A percentile compares a stretch with the other conserved stretches of the same genome.
phyloP scores from a whole-genome alignment of 2,329 filamentous ascomycete genomes.

The Alternaria angustiovoidea region DNA sequence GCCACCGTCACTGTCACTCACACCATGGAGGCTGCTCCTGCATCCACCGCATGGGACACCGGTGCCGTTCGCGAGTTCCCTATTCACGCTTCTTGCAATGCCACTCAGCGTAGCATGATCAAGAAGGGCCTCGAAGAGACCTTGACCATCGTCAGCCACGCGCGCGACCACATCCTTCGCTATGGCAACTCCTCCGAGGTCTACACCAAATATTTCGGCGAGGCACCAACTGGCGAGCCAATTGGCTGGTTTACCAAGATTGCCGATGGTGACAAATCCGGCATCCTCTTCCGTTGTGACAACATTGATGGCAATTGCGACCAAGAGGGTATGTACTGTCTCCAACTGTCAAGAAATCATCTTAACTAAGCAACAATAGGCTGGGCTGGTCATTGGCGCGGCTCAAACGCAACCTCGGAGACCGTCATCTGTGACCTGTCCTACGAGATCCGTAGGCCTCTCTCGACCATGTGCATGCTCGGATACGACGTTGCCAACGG shows the following conservation, averaged over 20 bases:
- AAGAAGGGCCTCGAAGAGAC: constrained; percentile 66
- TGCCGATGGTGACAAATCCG: constrained; percentile 64
- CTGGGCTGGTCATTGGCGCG: constrained; percentile 74
- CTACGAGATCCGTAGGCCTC: constrained; percentile 64
- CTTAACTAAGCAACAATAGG: constrained; percentile 49
- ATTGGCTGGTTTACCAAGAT: constrained; percentile 71
- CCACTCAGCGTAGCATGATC: constrained; percentile 66
- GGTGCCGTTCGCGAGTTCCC: constrained; percentile 54
- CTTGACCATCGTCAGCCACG: constrained; percentile 65
- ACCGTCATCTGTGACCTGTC: constrained; percentile 74
- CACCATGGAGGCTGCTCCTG: constrained; percentile 12
- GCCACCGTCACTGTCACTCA: constrained; percentile 33
- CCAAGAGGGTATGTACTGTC: constrained; percentile 34
- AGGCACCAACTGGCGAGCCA: constrained; percentile 63
- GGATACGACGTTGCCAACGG: constrained; percentile 69
- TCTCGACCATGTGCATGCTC: constrained; percentile 67
- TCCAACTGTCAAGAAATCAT: not conserved
- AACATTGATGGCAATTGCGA: constrained; percentile 71
- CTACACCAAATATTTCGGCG: constrained; percentile 73
- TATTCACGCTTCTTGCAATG: constrained; percentile 73
- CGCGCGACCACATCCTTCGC: constrained; percentile 67
- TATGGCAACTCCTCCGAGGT: constrained; percentile 66
- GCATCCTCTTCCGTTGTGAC: constrained; percentile 72
- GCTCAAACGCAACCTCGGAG: constrained; percentile 69
- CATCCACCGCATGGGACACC: constrained; percentile 40